Percentiles rank a stretch among this genome's conserved stretches.
phyloP scores from a whole-genome alignment of 176 grass and related monocot genomes.

The Aegilops tauschii region DNA sequence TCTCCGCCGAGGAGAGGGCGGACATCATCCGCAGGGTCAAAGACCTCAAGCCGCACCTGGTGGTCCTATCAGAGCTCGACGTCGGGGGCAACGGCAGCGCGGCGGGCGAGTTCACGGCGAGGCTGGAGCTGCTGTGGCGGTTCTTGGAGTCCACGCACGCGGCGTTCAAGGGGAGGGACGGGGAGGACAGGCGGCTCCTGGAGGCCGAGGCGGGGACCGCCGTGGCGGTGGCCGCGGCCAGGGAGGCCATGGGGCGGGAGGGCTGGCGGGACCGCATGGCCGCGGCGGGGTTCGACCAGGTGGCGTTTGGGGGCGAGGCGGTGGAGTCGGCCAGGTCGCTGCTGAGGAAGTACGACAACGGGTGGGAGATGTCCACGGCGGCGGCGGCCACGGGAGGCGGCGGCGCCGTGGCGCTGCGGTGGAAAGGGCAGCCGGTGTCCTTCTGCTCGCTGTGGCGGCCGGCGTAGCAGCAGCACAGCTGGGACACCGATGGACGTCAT shows the following conservation, averaged over 20 bases:
- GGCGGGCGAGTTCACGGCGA: slow-evolving; percentile 46
- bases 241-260: slow-evolving; percentile 39
- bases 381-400: background rate
- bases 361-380: slow-evolving; percentile 65
- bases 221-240: slow-evolving; percentile 6
- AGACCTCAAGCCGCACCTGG: slow-evolving; percentile 59
- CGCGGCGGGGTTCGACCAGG: slow-evolving; percentile 59
- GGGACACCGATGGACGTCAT: background rate
- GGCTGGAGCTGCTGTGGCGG: slow-evolving; percentile 66
- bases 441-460: slow-evolving; percentile 95
- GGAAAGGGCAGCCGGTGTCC: slow-evolving; percentile 84
- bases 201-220: slow-evolving; percentile 67
- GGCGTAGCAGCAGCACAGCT: background rate
- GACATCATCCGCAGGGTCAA: slow-evolving; percentile 51
- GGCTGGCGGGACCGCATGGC: slow-evolving; percentile 76
- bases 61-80: slow-evolving; percentile 86
- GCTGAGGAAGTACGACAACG: slow-evolving; percentile 82
- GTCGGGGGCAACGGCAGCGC: slow-evolving; percentile 23
- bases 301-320: slow-evolving; percentile 66
- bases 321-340: slow-evolving; percentile 63
- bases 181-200: slow-evolving; percentile 56
- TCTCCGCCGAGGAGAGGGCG: slow-evolving; percentile 31
- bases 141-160: slow-evolving; percentile 84
- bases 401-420: slow-evolving; percentile 55
- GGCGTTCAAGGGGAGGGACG: slow-evolving; percentile 85